These are phyloP conservation scores for Phlebiopsis gigantea DNA, from an alignment of 768 basidiomycete species.

Conservation along the genomic window DNA sequence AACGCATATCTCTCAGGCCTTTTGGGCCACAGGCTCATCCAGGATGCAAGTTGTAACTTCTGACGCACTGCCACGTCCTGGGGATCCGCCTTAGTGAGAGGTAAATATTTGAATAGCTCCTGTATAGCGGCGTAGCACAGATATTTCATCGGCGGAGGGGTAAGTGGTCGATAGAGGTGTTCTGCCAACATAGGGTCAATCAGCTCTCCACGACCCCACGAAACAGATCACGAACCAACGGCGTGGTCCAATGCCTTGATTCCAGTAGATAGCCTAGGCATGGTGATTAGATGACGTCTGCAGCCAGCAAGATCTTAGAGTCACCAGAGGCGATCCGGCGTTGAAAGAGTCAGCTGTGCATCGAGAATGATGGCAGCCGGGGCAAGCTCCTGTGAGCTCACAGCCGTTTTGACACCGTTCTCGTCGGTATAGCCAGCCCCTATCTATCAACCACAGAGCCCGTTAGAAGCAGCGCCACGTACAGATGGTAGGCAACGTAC, in stretches of 20 bases:
- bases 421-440: constrained; percentile 72
- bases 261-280: constrained; percentile 67
- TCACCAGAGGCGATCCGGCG: constrained; percentile 73
- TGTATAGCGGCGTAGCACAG: constrained; percentile 62
- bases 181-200: constrained; percentile 33
- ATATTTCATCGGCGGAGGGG: constrained; percentile 55
- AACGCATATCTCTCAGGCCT: constrained; percentile 53
- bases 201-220: neutral
- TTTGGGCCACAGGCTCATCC: constrained; percentile 77
- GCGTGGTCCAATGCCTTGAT: constrained; percentile 77
- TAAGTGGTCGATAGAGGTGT: constrained; percentile 51
- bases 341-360: constrained; percentile 64
- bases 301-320: constrained; percentile 8
- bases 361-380: constrained; percentile 76
- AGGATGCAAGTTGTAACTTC: constrained; percentile 66
- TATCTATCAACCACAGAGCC: constrained; percentile 31
- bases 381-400: constrained; percentile 51
- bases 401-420: constrained; percentile 56
- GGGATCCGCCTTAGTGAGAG: constrained; percentile 56
- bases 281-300: constrained; percentile 4
- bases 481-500: constrained; percentile 31
- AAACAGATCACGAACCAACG: constrained; percentile 41
- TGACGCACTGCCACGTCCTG: constrained; percentile 54
- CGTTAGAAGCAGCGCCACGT: neutral
- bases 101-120: constrained; percentile 72